phyloP scores from a whole-genome alignment of 192 early-diverging fungal species.

The Coemansia sp. region DNA sequence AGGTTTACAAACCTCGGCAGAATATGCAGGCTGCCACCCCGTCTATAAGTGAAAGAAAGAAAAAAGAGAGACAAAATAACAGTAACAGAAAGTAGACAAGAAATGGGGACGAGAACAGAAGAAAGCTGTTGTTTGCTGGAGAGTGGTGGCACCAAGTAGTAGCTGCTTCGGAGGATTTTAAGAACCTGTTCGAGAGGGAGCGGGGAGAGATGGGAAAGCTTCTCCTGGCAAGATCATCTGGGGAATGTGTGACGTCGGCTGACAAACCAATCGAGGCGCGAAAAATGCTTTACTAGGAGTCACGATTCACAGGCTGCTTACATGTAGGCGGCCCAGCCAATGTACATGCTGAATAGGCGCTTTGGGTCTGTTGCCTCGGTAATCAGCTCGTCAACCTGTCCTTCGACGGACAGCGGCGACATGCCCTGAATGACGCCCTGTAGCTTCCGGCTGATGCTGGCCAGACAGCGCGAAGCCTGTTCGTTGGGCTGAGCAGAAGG shows the following conservation, averaged over 20 bases:
- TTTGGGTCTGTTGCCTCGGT: conserved; percentile 65
- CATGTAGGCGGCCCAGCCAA: conserved; percentile 66
- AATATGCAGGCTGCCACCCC: neutral
- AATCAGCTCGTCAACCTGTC: conserved; percentile 81
- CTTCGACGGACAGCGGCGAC: conserved; percentile 66
- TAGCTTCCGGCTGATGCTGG: conserved; percentile 67
- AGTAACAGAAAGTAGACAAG: neutral
- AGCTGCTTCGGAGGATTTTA: neutral
- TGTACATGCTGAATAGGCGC: conserved; percentile 83
- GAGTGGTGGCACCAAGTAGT: too few species aligned
- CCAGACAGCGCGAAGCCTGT: conserved; percentile 64
- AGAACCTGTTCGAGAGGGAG: neutral
- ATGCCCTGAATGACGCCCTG: conserved; percentile 55
- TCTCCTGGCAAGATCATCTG: neutral
- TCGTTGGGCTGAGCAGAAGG: conserved; percentile 43
- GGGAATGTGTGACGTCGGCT: neutral
- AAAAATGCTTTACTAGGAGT: neutral
- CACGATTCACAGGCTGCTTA: conserved; percentile 5
- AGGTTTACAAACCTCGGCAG: neutral
- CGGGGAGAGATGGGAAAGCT: neutral
- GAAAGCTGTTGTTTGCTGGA: neutral
- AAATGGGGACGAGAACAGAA: neutral
- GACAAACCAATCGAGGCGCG: neutral
- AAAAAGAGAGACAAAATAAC: neutral
- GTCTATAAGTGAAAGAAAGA: neutral